Base-by-base conservation (phyloP, 805 yeast species). In the Candida namnaoensis region DNA sequence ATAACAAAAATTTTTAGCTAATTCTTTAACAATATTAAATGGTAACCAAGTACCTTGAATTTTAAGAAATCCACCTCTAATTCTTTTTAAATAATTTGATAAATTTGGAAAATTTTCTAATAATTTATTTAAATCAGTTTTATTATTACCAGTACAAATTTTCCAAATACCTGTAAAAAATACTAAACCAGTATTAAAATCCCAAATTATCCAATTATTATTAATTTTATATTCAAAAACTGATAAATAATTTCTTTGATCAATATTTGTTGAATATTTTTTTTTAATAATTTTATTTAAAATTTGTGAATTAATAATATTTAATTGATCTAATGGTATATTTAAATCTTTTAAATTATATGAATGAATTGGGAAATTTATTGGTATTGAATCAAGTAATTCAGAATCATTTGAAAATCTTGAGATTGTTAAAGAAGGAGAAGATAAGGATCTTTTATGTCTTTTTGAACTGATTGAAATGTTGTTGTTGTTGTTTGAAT, bases 1-100 rank as follows among this genome's bases (percentile, higher is more conserved):
- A 60, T 74, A 88, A 63, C 95, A 85, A 52, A 88, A 84, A 40
- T 82, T 73, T 32, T 76, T 60, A 4, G 95, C 91, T 41, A 88
- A 65, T 30, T 74, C 63, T 45, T 70, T 71, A 24, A 95, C 88
- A 39, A 84, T 67, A 9, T 72, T 74, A 53, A 63, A 82, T 2
- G 95, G 91, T 34, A 88, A 63, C 96, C 96, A 90, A 8, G 96
- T 87, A 5, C 97, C 97, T 64, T 88, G 97, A 49, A 90, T 87
- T 66, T 88, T 88, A 48, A 88, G 71, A 53, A 78, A 87, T 3
- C 96, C 97, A 38, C 97, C 97, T 42, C 96, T 68, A 13, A 88
- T 87, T 39, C 96, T 73, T 51, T 77, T 77, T 32, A 66, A 54
- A 12, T 60, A 48, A 5, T 53, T 42, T 5, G 50, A 36, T 4